Conservation (phyloP, 805 yeast genomes). For the Saccharomycopsis sp. region DNA sequence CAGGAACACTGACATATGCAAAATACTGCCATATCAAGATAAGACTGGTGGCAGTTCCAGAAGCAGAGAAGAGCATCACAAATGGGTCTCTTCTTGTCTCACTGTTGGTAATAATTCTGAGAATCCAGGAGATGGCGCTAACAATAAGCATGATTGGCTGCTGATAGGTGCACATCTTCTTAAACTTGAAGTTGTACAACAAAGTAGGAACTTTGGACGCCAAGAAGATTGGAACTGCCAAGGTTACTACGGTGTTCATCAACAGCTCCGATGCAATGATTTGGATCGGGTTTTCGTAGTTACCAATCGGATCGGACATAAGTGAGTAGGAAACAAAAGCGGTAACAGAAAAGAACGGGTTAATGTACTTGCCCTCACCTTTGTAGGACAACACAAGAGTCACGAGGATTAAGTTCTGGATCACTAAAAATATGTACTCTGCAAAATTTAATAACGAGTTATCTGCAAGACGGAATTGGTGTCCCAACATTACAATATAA, state of each 20-base stretch:
- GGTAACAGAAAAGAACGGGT: not conserved
- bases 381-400: not conserved
- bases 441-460: not conserved
- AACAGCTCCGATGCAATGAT: not conserved
- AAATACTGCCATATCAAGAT: not conserved
- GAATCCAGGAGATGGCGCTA: too few species aligned
- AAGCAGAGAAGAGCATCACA: not conserved
- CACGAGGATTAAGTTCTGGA: conserved; percentile 2
- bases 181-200: not conserved
- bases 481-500: not conserved
- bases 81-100: not conserved
- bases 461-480: not conserved
- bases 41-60: not conserved
- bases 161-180: not conserved
- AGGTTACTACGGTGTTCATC: not conserved
- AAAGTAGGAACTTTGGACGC: not conserved
- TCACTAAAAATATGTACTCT: not conserved
- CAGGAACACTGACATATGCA: not conserved
- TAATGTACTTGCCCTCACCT: not conserved
- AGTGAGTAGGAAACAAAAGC: not conserved
- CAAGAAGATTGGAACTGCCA: not conserved
- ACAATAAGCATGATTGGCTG: not conserved
- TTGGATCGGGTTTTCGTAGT: not conserved
- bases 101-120: not conserved
- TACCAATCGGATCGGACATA: conserved; percentile 1